Base-by-base conservation (phyloP, 257 asterid genomes). In the Voacanga thouarsii region DNA sequence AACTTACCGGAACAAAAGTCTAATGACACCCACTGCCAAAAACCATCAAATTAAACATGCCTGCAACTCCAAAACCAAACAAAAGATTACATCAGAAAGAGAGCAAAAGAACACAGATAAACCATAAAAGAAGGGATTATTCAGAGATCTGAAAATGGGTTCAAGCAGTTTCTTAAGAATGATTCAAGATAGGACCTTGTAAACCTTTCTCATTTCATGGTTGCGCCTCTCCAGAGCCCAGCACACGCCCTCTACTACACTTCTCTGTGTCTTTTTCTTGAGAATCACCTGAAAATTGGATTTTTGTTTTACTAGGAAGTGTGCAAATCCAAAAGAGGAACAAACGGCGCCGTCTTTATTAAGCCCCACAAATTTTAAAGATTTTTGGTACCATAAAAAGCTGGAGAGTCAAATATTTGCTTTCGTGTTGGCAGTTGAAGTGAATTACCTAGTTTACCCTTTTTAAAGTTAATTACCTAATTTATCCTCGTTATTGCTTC, bases 1-100 rank as follows among this genome's bases (percentile, higher is more conserved):
- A 75, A 78, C 74, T 28, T 71, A 84, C 87, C 81, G 43, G 73
- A 43, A 71, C 41, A 55, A 61, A 1, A 19, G 30, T 24, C 76
- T 60, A 66, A 69, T 24, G 37, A 45, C 44, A 73, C 23, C 49
- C 59, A 65, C 57, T n/a, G n/a, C 37, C 33, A n/a, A 21, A 66
- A 74, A 30, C 53, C 81, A 74, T 76, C 43, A 50, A 50, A 43
- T 44, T 63, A 51, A 37, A 37, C 24, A 28, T 41, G 7, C 74
- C 71, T 63, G 19, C 24, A 37, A 61, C 49, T 76, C 23, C 43
- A 44, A 33, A 57, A 15, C 55, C 24, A 23, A 49, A 23, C 23
- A 16, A 72, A 57, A 60, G 41, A 77, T 68, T 57, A 24, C 16
- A 72, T 43, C 64, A 28, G 26, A 61, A 51, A 65, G 18, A 66